Evolutionary conservation across 2,329 filamentous ascomycete genomes (phyloP), one percentile per base, ranked within the genome.

Genomic region (Penicillium sp.): DNA sequence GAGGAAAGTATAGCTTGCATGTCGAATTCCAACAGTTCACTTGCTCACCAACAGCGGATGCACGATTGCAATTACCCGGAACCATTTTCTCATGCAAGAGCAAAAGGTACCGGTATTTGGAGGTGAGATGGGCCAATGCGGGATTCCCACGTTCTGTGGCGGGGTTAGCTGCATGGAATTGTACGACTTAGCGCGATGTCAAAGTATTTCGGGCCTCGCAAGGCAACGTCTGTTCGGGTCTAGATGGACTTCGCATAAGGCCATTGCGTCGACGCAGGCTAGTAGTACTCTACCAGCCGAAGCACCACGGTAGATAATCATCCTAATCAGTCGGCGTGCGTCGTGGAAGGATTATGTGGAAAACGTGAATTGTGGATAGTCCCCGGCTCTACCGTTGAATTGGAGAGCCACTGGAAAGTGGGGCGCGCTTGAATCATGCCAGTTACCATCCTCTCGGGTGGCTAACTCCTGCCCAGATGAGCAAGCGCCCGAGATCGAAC

Each of bases 131-230:
- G 17, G 14, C 54, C 54, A 57, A 57, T 57, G 37, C 17, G 28
- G 37, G n/a, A 15, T 22, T 51, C 22, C 41, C 31, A 57, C 55
- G 58, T 60, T 60, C 41, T 20, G 54, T 60, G 58, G 58, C 54
- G 58, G 28, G 48, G 20, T 37, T 60, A 47, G 42, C 17, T 54
- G 58, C 54, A 49, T 28, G 35, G 17, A 25, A 6, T 37, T 5
- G 20, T 31, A 35, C 34, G 38, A 20, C 38, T 49, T 28, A 20
- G 25, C 35, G 47, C 12, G 31, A 17, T n/a, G 45, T 35, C 45
- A 25, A 28, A 41, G 17, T 28, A 47, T 35, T 48, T 17, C 47
- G 17, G 31, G 11, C 55, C 38, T n/a, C 17, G 28, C 25, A 14
- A 48, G 43, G 22, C 41, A 17, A 49, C 25, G 15, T 7, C n/a